Evolutionary conservation across 805 yeast genomes (phyloP).

Genomic region (Starmera caribaea): DNA sequence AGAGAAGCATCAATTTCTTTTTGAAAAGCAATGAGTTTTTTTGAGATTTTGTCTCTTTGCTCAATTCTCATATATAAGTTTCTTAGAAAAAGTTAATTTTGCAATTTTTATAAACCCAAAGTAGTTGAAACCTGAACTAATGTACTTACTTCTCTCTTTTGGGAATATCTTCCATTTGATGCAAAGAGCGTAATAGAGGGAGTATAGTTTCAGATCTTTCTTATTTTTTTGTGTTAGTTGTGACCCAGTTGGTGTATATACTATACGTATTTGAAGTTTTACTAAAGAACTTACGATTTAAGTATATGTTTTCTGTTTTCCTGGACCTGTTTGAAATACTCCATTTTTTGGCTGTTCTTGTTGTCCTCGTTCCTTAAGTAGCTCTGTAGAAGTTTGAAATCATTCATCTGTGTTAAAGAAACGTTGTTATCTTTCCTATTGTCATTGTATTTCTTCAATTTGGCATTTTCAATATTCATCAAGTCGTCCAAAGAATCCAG

Average conservation of each 20-base stretch:
- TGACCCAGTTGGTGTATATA: background rate
- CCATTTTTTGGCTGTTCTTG: background rate
- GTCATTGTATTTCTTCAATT: background rate
- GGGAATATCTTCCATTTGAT: conserved; percentile 1
- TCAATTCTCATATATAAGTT: background rate
- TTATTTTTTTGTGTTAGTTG: background rate
- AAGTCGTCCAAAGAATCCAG: conserved; percentile 24
- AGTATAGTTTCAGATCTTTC: conserved; percentile 6
- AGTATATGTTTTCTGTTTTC: background rate
- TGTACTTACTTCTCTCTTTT: conserved; percentile 1
- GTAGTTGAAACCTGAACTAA: too few relatives aligned
- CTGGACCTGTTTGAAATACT: background rate
- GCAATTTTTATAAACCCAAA: too few relatives aligned
- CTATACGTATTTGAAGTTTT: background rate
- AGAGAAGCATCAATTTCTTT: background rate
- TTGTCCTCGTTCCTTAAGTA: background rate
- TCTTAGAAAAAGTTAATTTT: background rate
- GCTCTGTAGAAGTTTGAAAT: background rate
- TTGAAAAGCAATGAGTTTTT: background rate
- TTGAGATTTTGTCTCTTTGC: background rate
- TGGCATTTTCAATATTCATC: conserved; percentile 2
- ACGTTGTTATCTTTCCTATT: background rate
- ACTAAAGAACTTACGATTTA: background rate
- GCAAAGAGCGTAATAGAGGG: conserved; percentile 15
- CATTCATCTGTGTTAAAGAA: background rate